These are phyloP conservation scores for Naumovozyma castellii DNA, from an alignment of 805 yeast genomes.

Conservation along the genomic window DNA sequence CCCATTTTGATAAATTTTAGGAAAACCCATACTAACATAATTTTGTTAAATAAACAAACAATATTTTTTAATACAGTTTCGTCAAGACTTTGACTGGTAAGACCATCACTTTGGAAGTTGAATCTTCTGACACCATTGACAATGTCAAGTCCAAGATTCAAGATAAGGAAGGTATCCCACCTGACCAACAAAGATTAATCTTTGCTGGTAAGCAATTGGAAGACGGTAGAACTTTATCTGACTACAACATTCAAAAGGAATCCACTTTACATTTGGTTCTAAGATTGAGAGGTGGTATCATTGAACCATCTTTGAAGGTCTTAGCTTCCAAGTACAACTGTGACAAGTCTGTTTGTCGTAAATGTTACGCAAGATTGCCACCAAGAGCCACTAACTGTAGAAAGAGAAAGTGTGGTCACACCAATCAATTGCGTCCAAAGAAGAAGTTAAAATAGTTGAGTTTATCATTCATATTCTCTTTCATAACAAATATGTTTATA, in stretches of 20 bases:
- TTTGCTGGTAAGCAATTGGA: conserved; percentile 66
- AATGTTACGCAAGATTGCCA: conserved; percentile 98
- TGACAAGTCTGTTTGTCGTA: conserved; percentile 95
- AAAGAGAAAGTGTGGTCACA: conserved; percentile 99
- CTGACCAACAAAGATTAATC: conserved; percentile 60
- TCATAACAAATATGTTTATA: conserved; percentile 1
- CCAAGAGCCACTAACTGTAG: conserved; percentile 99
- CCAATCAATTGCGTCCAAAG: conserved; percentile 99
- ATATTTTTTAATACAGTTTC: conserved; percentile 49
- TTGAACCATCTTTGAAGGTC: conserved; percentile 96
- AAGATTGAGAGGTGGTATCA: conserved; percentile 71
- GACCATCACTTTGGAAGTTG: conserved; percentile 95
- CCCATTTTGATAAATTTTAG: neutral
- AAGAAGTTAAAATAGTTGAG: conserved; percentile 81
- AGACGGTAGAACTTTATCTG: conserved; percentile 63
- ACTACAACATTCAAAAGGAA: conserved; percentile 64
- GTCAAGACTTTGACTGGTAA: conserved; percentile 97
- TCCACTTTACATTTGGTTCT: conserved; percentile 61
- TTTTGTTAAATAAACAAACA: no score
- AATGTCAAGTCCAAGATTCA: conserved; percentile 86
- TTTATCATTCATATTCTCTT: conserved; percentile 2
- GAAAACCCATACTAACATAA: no score
- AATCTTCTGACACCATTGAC: conserved; percentile 95
- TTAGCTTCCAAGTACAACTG: conserved; percentile 98
- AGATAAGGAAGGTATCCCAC: conserved; percentile 64